Evolutionary conservation across 2,329 filamentous ascomycete genomes (phyloP).

Genomic region (Plectosphaerella sp.): DNA sequence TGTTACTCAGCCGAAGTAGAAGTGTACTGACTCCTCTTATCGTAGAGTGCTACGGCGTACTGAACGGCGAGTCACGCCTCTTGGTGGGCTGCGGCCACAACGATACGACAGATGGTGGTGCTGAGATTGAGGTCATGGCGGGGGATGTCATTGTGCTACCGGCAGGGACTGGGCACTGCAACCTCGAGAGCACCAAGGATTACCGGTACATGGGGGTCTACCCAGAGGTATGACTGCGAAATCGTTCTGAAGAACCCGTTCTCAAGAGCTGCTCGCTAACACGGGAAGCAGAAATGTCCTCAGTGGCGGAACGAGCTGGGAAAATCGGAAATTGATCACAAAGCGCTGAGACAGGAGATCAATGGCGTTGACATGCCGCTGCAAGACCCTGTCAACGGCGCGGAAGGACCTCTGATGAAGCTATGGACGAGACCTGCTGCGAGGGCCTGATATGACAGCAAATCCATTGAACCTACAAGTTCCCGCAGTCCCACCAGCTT

Average conservation of each 20-base stretch:
- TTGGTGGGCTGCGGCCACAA: constrained; percentile 7
- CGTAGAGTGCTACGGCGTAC: constrained; percentile 13
- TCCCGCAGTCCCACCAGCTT: background rate
- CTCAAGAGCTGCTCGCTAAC: background rate
- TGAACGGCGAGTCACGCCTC: constrained; percentile 11
- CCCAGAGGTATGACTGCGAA: constrained; percentile 8
- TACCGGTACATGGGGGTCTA: constrained; percentile 15
- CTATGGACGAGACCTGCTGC: constrained; percentile 3
- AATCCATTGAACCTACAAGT: background rate
- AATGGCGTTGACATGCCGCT: constrained; percentile 11
- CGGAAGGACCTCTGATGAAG: constrained; percentile 8
- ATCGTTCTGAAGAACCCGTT: background rate
- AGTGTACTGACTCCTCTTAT: no score
- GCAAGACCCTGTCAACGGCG: constrained; percentile 12
- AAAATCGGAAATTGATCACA: constrained; percentile 4
- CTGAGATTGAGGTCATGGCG: constrained; percentile 7
- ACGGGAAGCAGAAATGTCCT: constrained; percentile 8
- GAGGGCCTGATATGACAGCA: background rate
- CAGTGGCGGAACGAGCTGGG: constrained; percentile 14
- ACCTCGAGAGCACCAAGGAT: constrained; percentile 10
- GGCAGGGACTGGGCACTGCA: constrained; percentile 13
- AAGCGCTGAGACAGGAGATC: constrained; percentile 7
- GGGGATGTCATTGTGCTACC: constrained; percentile 15
- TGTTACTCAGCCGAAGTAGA: no score
- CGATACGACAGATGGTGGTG: constrained; percentile 9